Evolutionary conservation across 306 rosid genomes (phyloP), one percentile per base, ranked within the genome.

Genomic region (Pueraria montana): DNA sequence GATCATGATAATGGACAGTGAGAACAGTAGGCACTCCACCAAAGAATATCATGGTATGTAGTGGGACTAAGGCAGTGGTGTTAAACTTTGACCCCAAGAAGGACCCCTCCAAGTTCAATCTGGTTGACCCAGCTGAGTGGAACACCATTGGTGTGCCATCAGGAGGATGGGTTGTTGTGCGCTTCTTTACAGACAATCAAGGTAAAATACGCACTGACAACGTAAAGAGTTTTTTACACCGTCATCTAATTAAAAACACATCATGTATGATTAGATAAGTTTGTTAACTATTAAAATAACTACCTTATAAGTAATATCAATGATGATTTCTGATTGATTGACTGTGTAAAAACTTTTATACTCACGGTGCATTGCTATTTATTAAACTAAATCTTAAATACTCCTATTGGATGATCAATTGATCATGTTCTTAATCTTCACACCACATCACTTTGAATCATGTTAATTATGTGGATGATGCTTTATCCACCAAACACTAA

Each of bases 71-170:
- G 46, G 88, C 79, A 49, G 87, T 53, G 74, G 77, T 32, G 66
- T 80, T 89, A 34, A 89, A 87, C 77, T 87, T 89, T 10, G 81
- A 89, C 76, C 83, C 88, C 11, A 87, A 83, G 11, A 89, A 74
- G 8, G 92, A 87, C 82, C 89, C 90, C 3, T 26, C 76, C 3
- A 87, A 72, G 26, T 89, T 81, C 78, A 89, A 89, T 58, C 82
- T 87, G 20, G 85, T 84, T 23, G 92, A 89, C 5, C 92, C 91
- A 0, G 91, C 91, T 8, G 91, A 87, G 85, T 87, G 93, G 87
- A 88, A 88, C 82, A 83, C 86, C 2, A 61, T 67, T 32, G 87
- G 89, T 52, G 91, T 88, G 8, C 89, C 93, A 13, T 78, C 91
- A 17, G 89, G 91, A 38, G 93, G 93, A 12, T 89, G 93, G 93